Base-by-base conservation (phyloP, 129 eudicot species). In the Helianthus tuberosus region DNA sequence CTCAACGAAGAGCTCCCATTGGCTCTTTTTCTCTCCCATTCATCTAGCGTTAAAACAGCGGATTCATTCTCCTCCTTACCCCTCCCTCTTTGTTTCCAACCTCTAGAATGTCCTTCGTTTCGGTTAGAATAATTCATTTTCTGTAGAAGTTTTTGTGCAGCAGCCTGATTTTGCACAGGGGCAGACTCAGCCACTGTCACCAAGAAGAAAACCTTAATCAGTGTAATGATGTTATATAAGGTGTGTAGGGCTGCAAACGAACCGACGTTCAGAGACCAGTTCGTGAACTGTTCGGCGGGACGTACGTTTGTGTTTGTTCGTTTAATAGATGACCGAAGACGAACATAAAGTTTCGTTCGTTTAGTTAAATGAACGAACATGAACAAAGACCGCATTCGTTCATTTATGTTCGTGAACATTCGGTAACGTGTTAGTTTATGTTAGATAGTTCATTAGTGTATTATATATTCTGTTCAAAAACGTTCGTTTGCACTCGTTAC, bases 111-210 rank as follows among this genome's bases (percentile, higher is more conserved):
- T 59, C 82, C 87, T 81, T 80, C 79, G 29, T 59, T 78, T 47
- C 62, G 80, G 60, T 50, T 75, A 23, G 86, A 79, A 62, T 64
- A 76, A 79, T 49, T 89, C 89, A 88, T 82, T 82, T 84, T 89
- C 83, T 93, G 96, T 2, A 89, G 87, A 53, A 93, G 96, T 44
- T 93, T 93, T 63, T 89, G 98, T 74, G 96, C 89, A 84, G 98
- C 98, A 43, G 86, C 98, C 81, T 89, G 96, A 75, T 89, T 93
- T 78, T 89, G 96, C 77, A 92, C 83, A 72, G 98, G 96, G 61
- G 73, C 69, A 11, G 83, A 75, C 52, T 90, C 94, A 6, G 77
- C 75, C 48, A 86, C 95, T 89, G 88, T 20, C 46, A 73, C 44
- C 66, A 69, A 61, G 25, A 80, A 39, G 65, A 52, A 61, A 20